Base-by-base conservation (phyloP, 352 stramenopile genomes). In the Elongisporangium undulatum region DNA sequence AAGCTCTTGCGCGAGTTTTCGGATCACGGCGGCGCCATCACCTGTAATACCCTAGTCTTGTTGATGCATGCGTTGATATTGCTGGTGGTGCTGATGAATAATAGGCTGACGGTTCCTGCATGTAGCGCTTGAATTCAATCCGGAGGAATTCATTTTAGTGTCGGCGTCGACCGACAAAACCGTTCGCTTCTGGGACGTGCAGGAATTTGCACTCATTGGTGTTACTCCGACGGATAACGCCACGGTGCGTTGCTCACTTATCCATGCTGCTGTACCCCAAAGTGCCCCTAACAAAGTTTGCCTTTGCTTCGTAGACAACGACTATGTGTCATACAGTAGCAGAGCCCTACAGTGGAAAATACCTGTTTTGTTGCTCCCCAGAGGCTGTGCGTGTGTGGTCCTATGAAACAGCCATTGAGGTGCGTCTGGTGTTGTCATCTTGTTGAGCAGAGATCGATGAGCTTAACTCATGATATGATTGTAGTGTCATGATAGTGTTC, bases 151-250 rank as follows among this genome's bases (percentile, higher is more conserved):
- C 54, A 94, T 94, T 29, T 66, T 95, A 26, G 84, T 92, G 55
- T 94, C 86, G 3, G 74, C 86, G 20, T 82, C 82, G 19, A 67
- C 75, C 13, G 86, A 95, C 56, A 84, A 81, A 61, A 94, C 82
- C 6, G 62, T 94, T 41, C 75, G 84, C n/a, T 90, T 94, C 57
- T 95, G 84, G 84, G 84, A 95, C 41, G 77, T 95, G n/a, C 82
- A 95, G 59, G 75, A 89, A 26, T 92, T 95, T 58, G 71, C 79
- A 24, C 69, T 92, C 16, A 90, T 94, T 22, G 84, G 84, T 10
- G 75, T 92, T 51, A 94, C 86, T 2, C 82, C 86, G 13, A 88
- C 82, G 1, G 84, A 95, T 54, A 94, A 83, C 16, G 67, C 84
- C 2, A 78, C 69, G 57, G 83, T 92, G 75, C 22, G 75, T 72